phyloP scores from a whole-genome alignment of 768 basidiomycete genomes.

The Dioszegia hungarica region DNA sequence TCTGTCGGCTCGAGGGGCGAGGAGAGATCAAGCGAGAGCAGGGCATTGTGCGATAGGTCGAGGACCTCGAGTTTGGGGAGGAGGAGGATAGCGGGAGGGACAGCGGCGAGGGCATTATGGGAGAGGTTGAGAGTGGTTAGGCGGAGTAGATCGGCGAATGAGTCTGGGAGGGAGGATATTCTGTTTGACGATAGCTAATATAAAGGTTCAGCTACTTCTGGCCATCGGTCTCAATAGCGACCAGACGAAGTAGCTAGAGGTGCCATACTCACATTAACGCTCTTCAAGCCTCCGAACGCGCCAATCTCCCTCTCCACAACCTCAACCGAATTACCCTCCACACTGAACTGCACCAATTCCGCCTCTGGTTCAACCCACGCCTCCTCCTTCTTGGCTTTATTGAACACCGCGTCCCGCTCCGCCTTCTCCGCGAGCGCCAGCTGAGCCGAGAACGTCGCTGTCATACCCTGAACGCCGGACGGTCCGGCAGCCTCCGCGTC shows the following conservation, averaged over 20 bases:
- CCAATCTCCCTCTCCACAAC: constrained; percentile 42
- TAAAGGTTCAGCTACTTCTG: neutral
- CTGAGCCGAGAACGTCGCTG: neutral
- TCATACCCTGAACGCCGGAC: neutral
- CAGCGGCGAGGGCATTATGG: constrained; percentile 28
- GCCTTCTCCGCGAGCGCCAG: constrained; percentile 4
- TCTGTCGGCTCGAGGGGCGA: constrained; percentile 34
- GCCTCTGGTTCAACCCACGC: constrained; percentile 36
- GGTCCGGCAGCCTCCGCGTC: neutral
- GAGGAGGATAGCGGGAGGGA: constrained; percentile 37
- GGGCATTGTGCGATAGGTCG: constrained; percentile 40
- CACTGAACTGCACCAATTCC: constrained; percentile 33
- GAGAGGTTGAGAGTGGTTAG: constrained; percentile 38
- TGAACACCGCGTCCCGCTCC: constrained; percentile 24
- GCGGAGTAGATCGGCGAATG: constrained; percentile 40
- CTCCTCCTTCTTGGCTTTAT: constrained; percentile 14
- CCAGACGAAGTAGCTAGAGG: neutral
- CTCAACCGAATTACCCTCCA: constrained; percentile 25
- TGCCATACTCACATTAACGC: constrained; percentile 36
- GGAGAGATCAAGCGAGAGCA: constrained; percentile 27
- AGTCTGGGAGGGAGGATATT: constrained; percentile 29
- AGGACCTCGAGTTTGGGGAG: constrained; percentile 37
- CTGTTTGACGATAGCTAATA: constrained; percentile 30
- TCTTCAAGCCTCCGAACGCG: constrained; percentile 38
- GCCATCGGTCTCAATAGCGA: neutral